A percentile compares a stretch with the other conserved stretches of the same genome.
Evolutionary conservation across 305 asterid species (phyloP).

Genomic region (Coffea humblotiana): DNA sequence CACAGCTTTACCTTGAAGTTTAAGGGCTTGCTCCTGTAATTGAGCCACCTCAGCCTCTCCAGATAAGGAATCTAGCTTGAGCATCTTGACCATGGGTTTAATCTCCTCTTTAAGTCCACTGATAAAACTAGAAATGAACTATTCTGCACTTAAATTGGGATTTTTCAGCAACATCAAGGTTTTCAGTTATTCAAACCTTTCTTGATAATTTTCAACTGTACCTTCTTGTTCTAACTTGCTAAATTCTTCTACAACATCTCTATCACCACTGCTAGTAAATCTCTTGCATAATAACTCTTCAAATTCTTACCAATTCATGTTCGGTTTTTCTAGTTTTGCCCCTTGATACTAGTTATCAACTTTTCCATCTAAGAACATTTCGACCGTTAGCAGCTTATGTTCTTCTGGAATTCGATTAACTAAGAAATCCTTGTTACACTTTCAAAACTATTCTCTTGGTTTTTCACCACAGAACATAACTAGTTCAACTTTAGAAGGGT

Average conservation of each 20-base stretch:
- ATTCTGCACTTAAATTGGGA: background rate
- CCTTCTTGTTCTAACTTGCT: background rate
- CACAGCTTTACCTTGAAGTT: too few relatives aligned
- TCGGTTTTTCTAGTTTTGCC: too few relatives aligned
- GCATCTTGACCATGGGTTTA: background rate
- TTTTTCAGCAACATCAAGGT: background rate
- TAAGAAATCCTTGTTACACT: background rate
- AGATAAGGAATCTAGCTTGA: background rate
- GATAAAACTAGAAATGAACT: background rate
- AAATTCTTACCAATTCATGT: too few relatives aligned
- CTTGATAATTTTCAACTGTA: background rate
- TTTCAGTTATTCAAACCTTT: background rate
- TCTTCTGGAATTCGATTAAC: background rate
- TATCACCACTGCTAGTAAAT: background rate
- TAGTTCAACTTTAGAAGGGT: background rate
- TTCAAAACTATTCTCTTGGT: background rate
- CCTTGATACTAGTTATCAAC: background rate
- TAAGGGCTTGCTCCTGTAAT: background rate
- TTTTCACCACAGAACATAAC: background rate
- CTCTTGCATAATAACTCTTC: background rate
- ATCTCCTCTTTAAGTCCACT: background rate
- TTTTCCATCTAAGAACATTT: background rate
- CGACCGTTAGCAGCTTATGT: background rate
- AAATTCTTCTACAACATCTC: background rate
- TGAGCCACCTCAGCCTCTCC: background rate